These are phyloP conservation scores for Clavulina sp. DNA, from an alignment of 768 basidiomycete genomes.

Conservation along the genomic window DNA sequence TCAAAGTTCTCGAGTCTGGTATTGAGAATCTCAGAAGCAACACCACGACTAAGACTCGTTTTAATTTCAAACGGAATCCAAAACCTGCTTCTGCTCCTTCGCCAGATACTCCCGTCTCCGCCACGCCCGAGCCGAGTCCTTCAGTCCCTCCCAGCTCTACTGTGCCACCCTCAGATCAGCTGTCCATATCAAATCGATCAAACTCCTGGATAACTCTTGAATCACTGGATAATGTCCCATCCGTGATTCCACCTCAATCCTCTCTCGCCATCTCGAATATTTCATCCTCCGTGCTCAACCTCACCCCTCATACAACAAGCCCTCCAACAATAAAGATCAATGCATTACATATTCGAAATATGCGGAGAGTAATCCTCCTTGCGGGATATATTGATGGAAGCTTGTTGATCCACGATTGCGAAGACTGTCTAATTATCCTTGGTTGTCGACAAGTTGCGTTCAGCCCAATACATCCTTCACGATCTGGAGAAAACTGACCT, in stretches of 20 bases:
- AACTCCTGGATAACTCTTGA: not conserved
- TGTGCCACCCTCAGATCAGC: not conserved
- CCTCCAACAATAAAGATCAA: constrained; percentile 15
- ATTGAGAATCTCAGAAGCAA: constrained; percentile 34
- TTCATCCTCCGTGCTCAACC: constrained; percentile 50
- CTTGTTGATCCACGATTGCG: constrained; percentile 48
- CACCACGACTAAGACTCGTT: constrained; percentile 37
- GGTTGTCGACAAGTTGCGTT: constrained; percentile 61
- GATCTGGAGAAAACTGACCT: not conserved
- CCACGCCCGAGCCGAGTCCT: constrained; percentile 12
- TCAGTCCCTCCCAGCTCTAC: not conserved
- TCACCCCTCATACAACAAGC: constrained; percentile 15
- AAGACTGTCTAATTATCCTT: constrained; percentile 43
- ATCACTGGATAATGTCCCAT: not conserved
- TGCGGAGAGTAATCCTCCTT: constrained; percentile 45
- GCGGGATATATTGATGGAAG: constrained; percentile 53
- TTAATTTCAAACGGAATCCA: constrained; percentile 40
- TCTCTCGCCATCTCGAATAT: constrained; percentile 47
- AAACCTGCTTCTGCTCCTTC: not conserved
- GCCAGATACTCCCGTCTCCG: constrained; percentile 8
- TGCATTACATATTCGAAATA: constrained; percentile 44
- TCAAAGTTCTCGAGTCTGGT: constrained; percentile 40
- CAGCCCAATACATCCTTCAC: not conserved
- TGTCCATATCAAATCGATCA: not conserved
- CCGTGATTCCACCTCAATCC: not conserved